Base-by-base conservation (phyloP, 768 basidiomycete genomes). In the Macrolepiota dolichaula region DNA sequence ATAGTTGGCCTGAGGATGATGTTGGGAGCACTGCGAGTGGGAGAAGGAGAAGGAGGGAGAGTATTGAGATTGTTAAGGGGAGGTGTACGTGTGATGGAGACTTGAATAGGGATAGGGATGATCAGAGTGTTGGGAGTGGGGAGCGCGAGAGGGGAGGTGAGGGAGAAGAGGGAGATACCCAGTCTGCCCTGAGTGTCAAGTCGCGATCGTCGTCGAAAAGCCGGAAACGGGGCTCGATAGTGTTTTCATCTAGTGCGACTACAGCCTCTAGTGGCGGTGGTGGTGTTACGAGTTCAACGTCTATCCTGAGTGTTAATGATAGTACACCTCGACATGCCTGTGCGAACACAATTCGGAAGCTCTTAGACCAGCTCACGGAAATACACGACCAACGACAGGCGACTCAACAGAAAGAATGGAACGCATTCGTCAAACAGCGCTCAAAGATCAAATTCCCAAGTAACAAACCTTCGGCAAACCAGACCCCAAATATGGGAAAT, bases 341-440 rank as follows among this genome's bases (percentile, higher is more conserved):
- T 70, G 80, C 84, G 2, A 85, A 85, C 65, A 92, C 89, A 2
- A 81, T 96, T 27, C 84, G 88, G 4, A 73, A 74, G n/a, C 76
- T 97, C 35, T 80, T 98, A 4, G 81, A 85, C 19, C 82, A 89
- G 70, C 79, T 97, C 51, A 94, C 85, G 4, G 83, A 84, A 64
- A 88, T 92, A 11, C 95, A 98, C 68, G 94, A 97, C 67, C 74
- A 84, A 65, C 85, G 86, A 37, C 94, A 98, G 68, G 74, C 75
- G 1, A 67, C 78, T 9, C 87, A 84, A 64, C 79, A 87, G 57
- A 85, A 85, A 63, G 92, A 91, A 58, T 98, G 97, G 96, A 94
- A 96, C 62, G 82, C 78, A 0, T 98, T 96, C 70, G 84, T 98
- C 17, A 86, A 83, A 63, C 84, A 89, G 65, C 77, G 89, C 53